Conservation (phyloP, 768 basidiomycete species). For the Tricholoma hemisulphureum region DNA sequence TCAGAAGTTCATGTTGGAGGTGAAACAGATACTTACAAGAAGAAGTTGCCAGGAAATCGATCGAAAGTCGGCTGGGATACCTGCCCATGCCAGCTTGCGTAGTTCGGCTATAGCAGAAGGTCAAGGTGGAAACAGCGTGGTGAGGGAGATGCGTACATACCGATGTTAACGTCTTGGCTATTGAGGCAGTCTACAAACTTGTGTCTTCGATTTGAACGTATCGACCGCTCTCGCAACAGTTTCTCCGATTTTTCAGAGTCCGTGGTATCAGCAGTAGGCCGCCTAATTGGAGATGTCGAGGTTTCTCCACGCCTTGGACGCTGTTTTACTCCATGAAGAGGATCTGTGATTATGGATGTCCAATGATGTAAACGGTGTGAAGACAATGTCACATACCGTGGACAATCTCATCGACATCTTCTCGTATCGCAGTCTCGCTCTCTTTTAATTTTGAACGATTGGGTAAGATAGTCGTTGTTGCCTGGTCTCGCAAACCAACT, state of each 20-base stretch:
- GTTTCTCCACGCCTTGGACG: constrained; percentile 39
- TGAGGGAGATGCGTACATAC: constrained; percentile 39
- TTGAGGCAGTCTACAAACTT: constrained; percentile 82
- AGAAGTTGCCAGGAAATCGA: constrained; percentile 94
- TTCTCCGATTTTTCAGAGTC: constrained; percentile 53
- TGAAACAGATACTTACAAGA: constrained; percentile 56
- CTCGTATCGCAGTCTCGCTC: constrained; percentile 51
- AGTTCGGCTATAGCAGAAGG: constrained; percentile 58
- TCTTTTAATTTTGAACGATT: constrained; percentile 41
- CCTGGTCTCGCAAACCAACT: constrained; percentile 24
- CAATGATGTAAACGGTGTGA: constrained; percentile 9
- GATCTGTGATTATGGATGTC: constrained; percentile 47
- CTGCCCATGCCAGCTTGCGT: constrained; percentile 91
- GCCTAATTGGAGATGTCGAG: constrained; percentile 28
- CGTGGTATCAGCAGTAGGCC: constrained; percentile 23
- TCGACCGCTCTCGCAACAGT: constrained; percentile 70
- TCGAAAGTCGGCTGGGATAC: constrained; percentile 83
- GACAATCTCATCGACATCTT: constrained; percentile 73
- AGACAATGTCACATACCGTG: constrained; percentile 52
- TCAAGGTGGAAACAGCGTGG: constrained; percentile 2
- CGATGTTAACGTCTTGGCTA: constrained; percentile 77
- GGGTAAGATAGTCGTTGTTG: constrained; percentile 23
- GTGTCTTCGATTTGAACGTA: constrained; percentile 71
- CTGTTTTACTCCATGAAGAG: constrained; percentile 52
- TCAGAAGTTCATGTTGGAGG: constrained; percentile 1